Conservation (phyloP, 2,329 filamentous ascomycete genomes). For the Neofusicoccum sp. region DNA sequence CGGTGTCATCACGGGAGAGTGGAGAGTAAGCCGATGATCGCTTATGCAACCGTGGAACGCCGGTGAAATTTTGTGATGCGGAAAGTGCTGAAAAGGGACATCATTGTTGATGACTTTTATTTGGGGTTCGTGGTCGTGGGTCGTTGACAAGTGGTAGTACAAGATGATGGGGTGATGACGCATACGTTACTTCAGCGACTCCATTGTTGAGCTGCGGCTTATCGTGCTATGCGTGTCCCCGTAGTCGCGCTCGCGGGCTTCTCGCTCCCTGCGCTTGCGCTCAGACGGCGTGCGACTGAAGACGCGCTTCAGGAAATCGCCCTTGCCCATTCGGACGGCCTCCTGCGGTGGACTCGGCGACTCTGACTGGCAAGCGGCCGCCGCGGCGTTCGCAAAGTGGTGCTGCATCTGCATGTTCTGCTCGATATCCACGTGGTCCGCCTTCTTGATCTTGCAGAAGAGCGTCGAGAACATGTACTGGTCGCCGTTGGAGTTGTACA, state of each 20-base stretch:
- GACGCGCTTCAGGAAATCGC: conserved; percentile 41
- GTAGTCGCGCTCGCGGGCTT: conserved; percentile 32
- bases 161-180: conserved; percentile 1
- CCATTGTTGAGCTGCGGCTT: conserved; percentile 38
- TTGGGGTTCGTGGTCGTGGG: conserved; percentile 15
- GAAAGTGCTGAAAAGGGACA: neutral
- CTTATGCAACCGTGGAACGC: conserved; percentile 12
- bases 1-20: conserved; percentile 12
- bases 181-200: conserved; percentile 20
- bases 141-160: conserved; percentile 8
- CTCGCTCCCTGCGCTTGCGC: conserved; percentile 37
- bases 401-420: conserved; percentile 22
- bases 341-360: conserved; percentile 32
- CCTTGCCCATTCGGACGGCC: conserved; percentile 25
- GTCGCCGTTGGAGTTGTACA: conserved; percentile 85
- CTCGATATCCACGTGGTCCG: conserved; percentile 47
- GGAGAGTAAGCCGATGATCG: conserved; percentile 11
- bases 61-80: neutral
- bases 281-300: conserved; percentile 46
- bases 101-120: conserved; percentile 4
- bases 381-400: conserved; percentile 11
- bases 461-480: conserved; percentile 93
- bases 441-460: conserved; percentile 80
- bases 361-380: conserved; percentile 25
- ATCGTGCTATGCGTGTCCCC: conserved; percentile 23